Base-by-base conservation (phyloP, 306 rosid species). In the Cotoneaster glaucophyllus region DNA sequence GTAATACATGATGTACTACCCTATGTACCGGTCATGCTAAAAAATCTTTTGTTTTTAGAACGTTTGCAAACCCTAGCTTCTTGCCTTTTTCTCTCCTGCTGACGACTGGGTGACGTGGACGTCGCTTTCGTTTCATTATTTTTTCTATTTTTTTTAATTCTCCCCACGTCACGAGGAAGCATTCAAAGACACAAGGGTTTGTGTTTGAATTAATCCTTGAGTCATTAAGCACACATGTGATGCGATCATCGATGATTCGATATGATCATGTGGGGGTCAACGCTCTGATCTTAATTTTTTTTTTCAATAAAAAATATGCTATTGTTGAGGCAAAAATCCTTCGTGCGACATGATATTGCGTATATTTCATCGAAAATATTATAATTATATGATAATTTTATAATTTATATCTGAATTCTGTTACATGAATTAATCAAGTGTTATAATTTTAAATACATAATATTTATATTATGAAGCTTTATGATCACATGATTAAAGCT, bases 21-120 rank as follows among this genome's bases (percentile, higher is more conserved):
- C 31, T 29, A 29, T 4, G 0, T 0, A 29, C 4, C 31, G 5
- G 31, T 29, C 4, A 29, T 0, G 0, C 5, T 4, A 1, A 31
- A 31, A 31, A 31, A 31, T 4, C 34, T 31, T 31, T 31, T 68
- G 39, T 9, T 26, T 67, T 73, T 64, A 1, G 50, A 77, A 74
- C 77, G 70, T 62, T 4, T 34, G 21, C 37, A 39, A 17, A 8
- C 18, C 26, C 4, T 22, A 7, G 43, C 11, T 26, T n/a, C 26
- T 0, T 12, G 52, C 52, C 52, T 45, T 13, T 45, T 22, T 70
- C 57, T 3, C 57, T 5, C 14, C n/a, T 48, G 71, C 69, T 52
- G 83, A 75, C 69, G 56, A 28, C 6, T 1, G 4, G 2, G 44
- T 72, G 62, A 67, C 28, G 54, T 21, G 5, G 22, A 14, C 8